Conservation (phyloP, 1,284 basidiomycete genomes). For the Leccinum pachyderme region DNA sequence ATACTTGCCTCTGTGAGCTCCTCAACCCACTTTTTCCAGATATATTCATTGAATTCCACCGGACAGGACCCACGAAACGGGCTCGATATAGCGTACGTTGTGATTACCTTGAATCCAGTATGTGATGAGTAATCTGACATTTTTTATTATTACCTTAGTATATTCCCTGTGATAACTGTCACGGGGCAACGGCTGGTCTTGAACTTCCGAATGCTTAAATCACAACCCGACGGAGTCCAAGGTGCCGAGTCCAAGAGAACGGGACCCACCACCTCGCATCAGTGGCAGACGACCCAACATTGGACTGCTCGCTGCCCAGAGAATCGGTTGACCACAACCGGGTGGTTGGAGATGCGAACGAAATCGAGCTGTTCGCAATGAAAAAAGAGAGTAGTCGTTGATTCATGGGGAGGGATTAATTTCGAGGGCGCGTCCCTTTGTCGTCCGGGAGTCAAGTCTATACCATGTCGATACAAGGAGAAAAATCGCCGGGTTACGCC, state of each 20-base stretch:
- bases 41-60: background rate
- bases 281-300: background rate
- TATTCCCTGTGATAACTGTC: background rate
- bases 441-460: no score
- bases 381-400: background rate
- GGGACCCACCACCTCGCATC: background rate
- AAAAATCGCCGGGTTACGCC: no score
- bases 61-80: background rate
- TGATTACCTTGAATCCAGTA: background rate
- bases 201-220: slow-evolving; percentile 7
- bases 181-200: background rate
- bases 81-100: background rate
- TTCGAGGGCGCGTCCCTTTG: background rate
- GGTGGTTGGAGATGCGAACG: background rate
- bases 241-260: background rate
- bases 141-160: background rate
- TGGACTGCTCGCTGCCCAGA: background rate
- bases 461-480: no score
- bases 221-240: background rate
- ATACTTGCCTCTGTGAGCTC: background rate
- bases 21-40: background rate
- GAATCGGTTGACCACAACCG: background rate
- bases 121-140: background rate
- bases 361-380: background rate
- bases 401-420: background rate